Evolutionary conservation across 768 basidiomycete species (phyloP).

Genomic region (Lenzites betulinus): DNA sequence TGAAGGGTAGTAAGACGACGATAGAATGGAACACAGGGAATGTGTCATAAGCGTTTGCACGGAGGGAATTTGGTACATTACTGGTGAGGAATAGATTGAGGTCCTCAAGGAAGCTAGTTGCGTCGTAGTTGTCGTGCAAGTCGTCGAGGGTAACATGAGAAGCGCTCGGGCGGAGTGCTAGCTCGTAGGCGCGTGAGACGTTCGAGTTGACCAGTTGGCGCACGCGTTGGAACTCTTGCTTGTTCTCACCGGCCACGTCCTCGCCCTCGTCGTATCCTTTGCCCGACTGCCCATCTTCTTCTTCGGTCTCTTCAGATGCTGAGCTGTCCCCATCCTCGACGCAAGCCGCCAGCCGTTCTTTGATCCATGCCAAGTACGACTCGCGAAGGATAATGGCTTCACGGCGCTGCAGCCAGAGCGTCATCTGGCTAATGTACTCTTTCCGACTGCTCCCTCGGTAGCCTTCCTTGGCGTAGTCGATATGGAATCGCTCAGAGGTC

Average conservation of each 20-base stretch:
- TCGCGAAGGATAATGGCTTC: slow-evolving; percentile 6
- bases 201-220: background rate
- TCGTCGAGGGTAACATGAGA: background rate
- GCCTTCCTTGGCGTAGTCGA: slow-evolving; percentile 21
- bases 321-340: slow-evolving; percentile 1
- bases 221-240: background rate
- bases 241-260: no score
- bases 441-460: slow-evolving; percentile 23
- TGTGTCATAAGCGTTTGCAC: background rate
- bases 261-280: background rate
- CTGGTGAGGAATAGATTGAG: background rate
- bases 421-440: slow-evolving; percentile 25
- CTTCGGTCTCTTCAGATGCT: background rate
- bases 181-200: background rate
- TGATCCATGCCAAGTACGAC: background rate
- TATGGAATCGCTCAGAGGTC: slow-evolving; percentile 26
- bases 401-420: slow-evolving; percentile 11
- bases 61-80: background rate
- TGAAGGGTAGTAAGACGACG: background rate
- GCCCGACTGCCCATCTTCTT: background rate
- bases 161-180: background rate
- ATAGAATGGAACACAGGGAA: background rate
- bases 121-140: background rate
- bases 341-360: background rate
- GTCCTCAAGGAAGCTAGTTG: background rate